Evolutionary conservation across 805 yeast species (phyloP), one percentile per base, ranked within the genome.

Genomic region (Candida andamanensis): DNA sequence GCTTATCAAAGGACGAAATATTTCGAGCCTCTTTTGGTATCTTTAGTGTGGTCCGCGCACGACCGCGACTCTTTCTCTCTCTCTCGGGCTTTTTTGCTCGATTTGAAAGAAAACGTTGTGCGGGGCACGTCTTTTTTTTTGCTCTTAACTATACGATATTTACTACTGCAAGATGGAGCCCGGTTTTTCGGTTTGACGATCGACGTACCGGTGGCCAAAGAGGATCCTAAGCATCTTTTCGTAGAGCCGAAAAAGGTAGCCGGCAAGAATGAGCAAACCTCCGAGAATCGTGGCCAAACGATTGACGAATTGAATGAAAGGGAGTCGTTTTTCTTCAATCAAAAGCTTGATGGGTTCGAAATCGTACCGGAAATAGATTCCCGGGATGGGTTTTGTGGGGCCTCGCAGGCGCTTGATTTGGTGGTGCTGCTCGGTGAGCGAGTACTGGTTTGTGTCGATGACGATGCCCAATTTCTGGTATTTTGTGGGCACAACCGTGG

Each of bases 361-460:
- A 44, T 86, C 86, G 54, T 89, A 90, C 35, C 72, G 75, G 62
- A 92, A 75, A 48, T 73, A 83, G 16, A 90, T 78, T 0, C 96
- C 97, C 4, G 97, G 94, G 4, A 72, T 52, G 1, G 50, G 50
- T n/a, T 25, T 30, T 14, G 28, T 19, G 3, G 61, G 60, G 4
- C 52, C 55, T 8, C 31, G 26, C 9, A 16, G 24, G 17, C 31
- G 40, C 5, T 32, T 30, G 17, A 40, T 25, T 7, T 43, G 47
- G 21, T 48, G 55, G 36, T 69, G 73, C 24, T 63, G 67, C 38
- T 72, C 77, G 4, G 83, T 72, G 15, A 82, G 56, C 2, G 97
- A 78, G 56, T 85, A 92, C 58, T 89, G 97, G 52, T 82, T 80
- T 2, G 97, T 89, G 36, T 82, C 82, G 5, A 90, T 62, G 15